These are phyloP conservation scores for Euphorbia tirucalli DNA, from an alignment of 345 rosid genomes.

Conservation along the genomic window DNA sequence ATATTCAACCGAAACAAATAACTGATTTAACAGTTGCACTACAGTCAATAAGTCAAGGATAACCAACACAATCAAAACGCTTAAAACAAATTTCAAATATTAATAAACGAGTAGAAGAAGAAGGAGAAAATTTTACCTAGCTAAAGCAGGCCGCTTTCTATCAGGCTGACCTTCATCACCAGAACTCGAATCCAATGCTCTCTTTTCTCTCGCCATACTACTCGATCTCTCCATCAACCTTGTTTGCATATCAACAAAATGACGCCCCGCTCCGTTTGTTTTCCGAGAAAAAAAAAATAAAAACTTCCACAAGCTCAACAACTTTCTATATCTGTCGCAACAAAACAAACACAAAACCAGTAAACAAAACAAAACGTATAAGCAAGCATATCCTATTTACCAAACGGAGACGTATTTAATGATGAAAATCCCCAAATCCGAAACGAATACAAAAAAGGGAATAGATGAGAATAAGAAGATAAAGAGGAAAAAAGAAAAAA, in stretches of 20 bases:
- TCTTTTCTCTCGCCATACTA: constrained; percentile 25
- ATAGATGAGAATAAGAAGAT: neutral
- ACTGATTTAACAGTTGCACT: neutral
- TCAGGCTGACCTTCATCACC: constrained; percentile 33
- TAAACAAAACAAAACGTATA: neutral
- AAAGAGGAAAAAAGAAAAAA: constrained; percentile 2
- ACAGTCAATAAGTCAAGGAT: neutral
- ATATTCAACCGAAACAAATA: neutral
- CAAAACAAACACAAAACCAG: neutral
- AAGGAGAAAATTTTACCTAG: constrained; percentile 14
- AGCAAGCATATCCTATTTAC: neutral
- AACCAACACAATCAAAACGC: neutral
- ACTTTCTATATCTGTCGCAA: neutral
- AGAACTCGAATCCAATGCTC: constrained; percentile 25
- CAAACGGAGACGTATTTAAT: neutral
- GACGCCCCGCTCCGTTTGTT: neutral
- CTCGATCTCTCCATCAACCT: constrained; percentile 26
- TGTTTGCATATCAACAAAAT: constrained; percentile 24
- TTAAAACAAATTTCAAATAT: neutral
- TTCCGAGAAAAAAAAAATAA: too few relatives aligned
- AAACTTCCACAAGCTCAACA: neutral
- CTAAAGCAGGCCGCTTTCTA: constrained; percentile 36
- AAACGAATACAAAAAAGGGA: neutral
- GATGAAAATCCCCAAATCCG: neutral
- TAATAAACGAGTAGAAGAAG: neutral